Base-by-base conservation (phyloP, 2,329 filamentous ascomycete species). In the Fusarium torreyae region DNA sequence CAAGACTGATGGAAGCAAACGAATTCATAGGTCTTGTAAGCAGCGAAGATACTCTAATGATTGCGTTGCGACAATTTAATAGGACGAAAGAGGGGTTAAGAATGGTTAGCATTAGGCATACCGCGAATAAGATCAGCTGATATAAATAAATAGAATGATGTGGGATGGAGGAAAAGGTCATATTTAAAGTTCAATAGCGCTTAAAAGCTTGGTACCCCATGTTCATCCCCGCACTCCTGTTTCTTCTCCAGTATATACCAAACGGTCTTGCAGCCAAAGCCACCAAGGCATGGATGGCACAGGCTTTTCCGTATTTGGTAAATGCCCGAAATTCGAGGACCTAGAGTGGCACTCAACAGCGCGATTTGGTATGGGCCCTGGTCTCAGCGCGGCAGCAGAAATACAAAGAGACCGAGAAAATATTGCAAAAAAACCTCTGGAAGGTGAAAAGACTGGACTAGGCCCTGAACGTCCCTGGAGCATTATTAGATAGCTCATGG, bases 251-350 rank as follows among this genome's bases (percentile, higher is more conserved):
- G 44, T 22, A 34, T 48, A 28, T 48, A 17, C 42, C 22, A 10
- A 24, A n/a, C 9, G 15, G 36, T 18, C 45, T 18, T n/a, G 26
- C 26, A 6, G 26, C 26, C 14, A 36, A 36, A 31, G 17, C 22
- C 45, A 31, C 45, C 42, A 44, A 20, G 18, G 24, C 44, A 34
- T 24, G 31, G 33, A 34, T 24, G 31, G 33, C 45, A 36, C 8
- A 24, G 14, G 24, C 31, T 36, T 24, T 36, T 14, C 31, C 31
- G 36, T 49, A 13, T 49, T 36, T n/a, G 31, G 45, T 49, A 49
- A 49, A 49, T 49, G 31, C 31, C 45, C 45, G 45, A 49, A 49
- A 49, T 28, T 49, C 18, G n/a, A 36, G 45, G 20, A 36, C 9
- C 13, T 48, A 17, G 28, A n/a, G 36, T 36, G 18, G 18, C 18